Evolutionary conservation across 2,329 filamentous ascomycete species (phyloP), one percentile per base, ranked within the genome.

Genomic region (Xylogone sp.): DNA sequence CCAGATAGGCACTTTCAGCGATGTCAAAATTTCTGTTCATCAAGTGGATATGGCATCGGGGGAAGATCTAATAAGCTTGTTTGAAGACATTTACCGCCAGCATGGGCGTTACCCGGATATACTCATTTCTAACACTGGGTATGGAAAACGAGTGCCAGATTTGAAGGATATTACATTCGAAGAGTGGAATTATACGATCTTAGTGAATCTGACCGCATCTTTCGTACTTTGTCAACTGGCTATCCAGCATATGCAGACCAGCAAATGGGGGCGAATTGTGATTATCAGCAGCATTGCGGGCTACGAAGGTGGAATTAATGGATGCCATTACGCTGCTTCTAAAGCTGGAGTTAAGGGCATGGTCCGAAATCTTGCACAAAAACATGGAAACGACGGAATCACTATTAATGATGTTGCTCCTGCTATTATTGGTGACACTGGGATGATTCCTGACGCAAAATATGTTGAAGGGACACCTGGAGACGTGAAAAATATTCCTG

Each of bases 111-210:
- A 82, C 0, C 81, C 54, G 5, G 53, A 87, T 59, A 86, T 88
- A 20, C 69, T 88, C 2, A 66, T 88, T 21, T 80, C 78, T 9
- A 88, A 88, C 60, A 85, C 85, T 1, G 84, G 84, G 0, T 77
- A 84, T 56, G 84, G 83, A 42, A 83, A 82, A 61, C 74, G 82
- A n/a, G 78, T 84, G 51, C 52, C 57, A 4, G 56, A 63, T 55
- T 47, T 63, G 39, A 59, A 52, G 54, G 62, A 64, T 31, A 63
- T 64, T 47, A 52, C 62, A 4, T 34, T 62, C 10, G 53, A 59
- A 21, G 61, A 63, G 49, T 62, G 62, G 18, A 60, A 64, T 19
- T 49, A 62, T 22, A 63, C 61, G 6, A 16, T 63, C 1, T 57
- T 59, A 45, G 46, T 64, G 9, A 64, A 64, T 46, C 50, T 63